Conservation (phyloP, 108 stramenopile genomes). For the Nitzschia palea region DNA sequence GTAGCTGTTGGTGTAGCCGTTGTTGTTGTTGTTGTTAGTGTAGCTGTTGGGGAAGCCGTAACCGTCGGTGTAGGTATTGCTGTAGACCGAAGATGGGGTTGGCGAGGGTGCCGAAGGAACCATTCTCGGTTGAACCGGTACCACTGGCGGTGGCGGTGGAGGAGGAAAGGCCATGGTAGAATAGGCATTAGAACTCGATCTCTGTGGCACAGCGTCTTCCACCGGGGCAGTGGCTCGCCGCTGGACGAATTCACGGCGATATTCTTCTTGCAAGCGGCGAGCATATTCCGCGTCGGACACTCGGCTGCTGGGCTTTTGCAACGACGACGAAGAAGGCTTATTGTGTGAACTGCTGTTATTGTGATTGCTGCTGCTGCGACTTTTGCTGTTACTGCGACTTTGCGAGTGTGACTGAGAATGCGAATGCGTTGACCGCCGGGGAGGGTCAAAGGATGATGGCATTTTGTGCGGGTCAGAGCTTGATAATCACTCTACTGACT, state of each 20-base stretch:
- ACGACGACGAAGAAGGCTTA: too few species aligned
- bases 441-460: too few species aligned
- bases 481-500: too few species aligned
- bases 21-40: neutral
- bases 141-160: neutral
- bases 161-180: neutral
- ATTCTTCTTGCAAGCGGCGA: conserved; percentile 17
- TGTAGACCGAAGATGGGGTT: neutral
- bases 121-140: neutral
- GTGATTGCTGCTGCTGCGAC: too few species aligned
- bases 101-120: neutral
- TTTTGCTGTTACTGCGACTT: too few species aligned
- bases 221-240: neutral
- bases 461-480: too few species aligned
- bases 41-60: neutral
- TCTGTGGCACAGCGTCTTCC: neutral
- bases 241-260: conserved; percentile 13
- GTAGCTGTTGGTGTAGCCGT: neutral
- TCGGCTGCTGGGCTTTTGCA: too few species aligned
- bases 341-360: too few species aligned
- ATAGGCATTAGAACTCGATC: neutral
- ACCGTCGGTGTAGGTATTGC: neutral
- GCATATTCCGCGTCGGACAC: conserved; percentile 2
- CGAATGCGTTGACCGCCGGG: too few species aligned
- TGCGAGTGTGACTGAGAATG: too few species aligned